phyloP scores from a whole-genome alignment of 768 basidiomycete genomes.

The Candolleomyces aberdarensis region DNA sequence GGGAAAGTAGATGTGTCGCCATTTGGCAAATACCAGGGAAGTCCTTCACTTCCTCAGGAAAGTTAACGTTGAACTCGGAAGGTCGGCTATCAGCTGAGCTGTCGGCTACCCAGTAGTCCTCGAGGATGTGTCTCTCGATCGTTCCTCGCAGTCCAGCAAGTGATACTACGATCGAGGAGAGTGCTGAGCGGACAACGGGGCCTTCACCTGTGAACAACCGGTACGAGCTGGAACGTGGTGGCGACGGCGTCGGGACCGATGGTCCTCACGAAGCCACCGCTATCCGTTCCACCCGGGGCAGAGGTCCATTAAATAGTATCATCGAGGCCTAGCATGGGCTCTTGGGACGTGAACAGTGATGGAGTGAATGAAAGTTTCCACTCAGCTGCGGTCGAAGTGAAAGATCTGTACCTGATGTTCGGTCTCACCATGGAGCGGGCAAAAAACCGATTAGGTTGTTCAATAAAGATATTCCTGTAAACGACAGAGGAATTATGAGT shows the following conservation, averaged over 20 bases:
- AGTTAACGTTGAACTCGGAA: background rate
- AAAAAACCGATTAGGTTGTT: conserved; percentile 18
- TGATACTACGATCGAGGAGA: background rate
- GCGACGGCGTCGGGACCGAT: background rate
- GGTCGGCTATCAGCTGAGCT: background rate
- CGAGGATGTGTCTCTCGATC: background rate
- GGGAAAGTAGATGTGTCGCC: background rate
- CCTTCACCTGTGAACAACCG: background rate
- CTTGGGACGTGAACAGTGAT: conserved; percentile 14
- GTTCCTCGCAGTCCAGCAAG: background rate
- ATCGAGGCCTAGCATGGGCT: conserved; percentile 18
- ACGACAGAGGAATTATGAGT: background rate
- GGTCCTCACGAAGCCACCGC: background rate
- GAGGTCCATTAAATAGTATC: conserved; percentile 17
- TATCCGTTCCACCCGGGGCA: background rate
- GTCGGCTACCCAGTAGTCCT: background rate
- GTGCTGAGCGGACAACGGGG: background rate
- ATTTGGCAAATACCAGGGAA: background rate
- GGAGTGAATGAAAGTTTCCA: conserved; percentile 16
- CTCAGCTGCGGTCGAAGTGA: conserved; percentile 20
- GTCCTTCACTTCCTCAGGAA: background rate
- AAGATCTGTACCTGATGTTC: conserved; percentile 7
- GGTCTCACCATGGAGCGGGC: conserved; percentile 15
- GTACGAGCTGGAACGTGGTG: background rate
- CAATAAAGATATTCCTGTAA: conserved; percentile 15